Evolutionary conservation across 1,139 yeast species (phyloP).

Genomic region (Taphrina communis): DNA sequence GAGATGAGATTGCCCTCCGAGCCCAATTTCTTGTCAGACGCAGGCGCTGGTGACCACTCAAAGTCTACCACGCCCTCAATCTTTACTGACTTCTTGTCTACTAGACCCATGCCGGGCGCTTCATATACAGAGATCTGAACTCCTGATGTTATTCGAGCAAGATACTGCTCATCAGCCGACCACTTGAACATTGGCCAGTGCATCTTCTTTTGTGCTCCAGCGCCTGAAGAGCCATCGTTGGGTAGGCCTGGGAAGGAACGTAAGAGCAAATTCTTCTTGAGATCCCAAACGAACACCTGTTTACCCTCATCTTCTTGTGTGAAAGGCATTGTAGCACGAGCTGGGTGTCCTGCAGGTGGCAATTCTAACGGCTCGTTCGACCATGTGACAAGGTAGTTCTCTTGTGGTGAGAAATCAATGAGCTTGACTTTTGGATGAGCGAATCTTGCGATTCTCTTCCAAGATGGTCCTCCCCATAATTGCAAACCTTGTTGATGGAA

Average conservation of each 20-base stretch:
- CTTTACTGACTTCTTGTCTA: slow-evolving; percentile 85
- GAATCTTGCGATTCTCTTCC: slow-evolving; percentile 75
- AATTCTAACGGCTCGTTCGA: slow-evolving; percentile 81
- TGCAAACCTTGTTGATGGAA: slow-evolving; percentile 95
- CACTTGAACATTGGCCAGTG: slow-evolving; percentile 98
- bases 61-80: slow-evolving; percentile 88
- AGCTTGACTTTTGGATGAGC: slow-evolving; percentile 89
- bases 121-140: slow-evolving; percentile 84
- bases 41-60: slow-evolving; percentile 87
- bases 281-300: slow-evolving; percentile 92
- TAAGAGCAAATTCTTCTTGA: slow-evolving; percentile 78
- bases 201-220: slow-evolving; percentile 56
- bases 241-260: slow-evolving; percentile 93
- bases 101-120: slow-evolving; percentile 69
- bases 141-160: slow-evolving; percentile 94
- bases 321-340: slow-evolving; percentile 72
- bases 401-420: slow-evolving; percentile 90
- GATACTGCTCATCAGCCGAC: slow-evolving; percentile 91
- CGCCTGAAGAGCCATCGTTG: slow-evolving; percentile 45
- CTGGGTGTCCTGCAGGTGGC: slow-evolving; percentile 69
- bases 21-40: slow-evolving; percentile 66
- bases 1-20: slow-evolving; percentile 73
- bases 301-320: slow-evolving; percentile 90
- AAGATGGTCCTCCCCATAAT: slow-evolving; percentile 91
- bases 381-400: slow-evolving; percentile 85